Conservation (phyloP, 306 rosid genomes). For the Oemleria cerasiformis region DNA sequence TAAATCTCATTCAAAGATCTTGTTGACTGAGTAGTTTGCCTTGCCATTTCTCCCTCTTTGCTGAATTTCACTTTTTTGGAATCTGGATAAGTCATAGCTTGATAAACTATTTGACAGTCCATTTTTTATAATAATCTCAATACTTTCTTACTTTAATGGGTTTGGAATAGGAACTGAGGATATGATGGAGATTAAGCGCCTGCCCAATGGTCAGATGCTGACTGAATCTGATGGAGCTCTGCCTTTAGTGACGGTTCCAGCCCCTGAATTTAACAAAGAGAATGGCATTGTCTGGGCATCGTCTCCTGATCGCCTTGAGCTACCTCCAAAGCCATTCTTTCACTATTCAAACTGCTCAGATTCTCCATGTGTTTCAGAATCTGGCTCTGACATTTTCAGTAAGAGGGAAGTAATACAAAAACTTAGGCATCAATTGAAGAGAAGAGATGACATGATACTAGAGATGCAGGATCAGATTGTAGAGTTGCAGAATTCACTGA, state of each 20-base stretch:
- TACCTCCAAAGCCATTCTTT: conserved; percentile 74
- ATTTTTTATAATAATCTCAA: neutral
- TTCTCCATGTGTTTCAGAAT: conserved; percentile 92
- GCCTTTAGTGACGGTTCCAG: conserved; percentile 78
- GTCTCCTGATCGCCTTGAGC: conserved; percentile 85
- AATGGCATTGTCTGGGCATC: conserved; percentile 78
- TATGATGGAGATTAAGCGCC: conserved; percentile 53
- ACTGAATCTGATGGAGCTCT: conserved; percentile 58
- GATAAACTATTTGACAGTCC: conserved; percentile 7
- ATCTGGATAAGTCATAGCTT: neutral
- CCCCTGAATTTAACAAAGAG: conserved; percentile 68
- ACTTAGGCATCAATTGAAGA: conserved; percentile 86
- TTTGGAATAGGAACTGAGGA: conserved; percentile 53
- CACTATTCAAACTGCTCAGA: conserved; percentile 88
- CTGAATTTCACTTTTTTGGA: neutral
- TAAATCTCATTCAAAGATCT: no score
- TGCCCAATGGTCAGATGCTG: conserved; percentile 54
- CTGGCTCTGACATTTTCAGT: conserved; percentile 89
- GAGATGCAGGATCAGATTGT: conserved; percentile 98
- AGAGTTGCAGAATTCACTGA: conserved; percentile 70
- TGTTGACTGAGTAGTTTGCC: no score
- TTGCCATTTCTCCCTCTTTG: neutral
- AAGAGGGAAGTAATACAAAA: conserved; percentile 93
- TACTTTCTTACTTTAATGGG: conserved; percentile 16
- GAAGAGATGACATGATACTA: conserved; percentile 89